Base-by-base conservation (phyloP, 106 monocot genomes). In the Narthecium ossifragum region DNA sequence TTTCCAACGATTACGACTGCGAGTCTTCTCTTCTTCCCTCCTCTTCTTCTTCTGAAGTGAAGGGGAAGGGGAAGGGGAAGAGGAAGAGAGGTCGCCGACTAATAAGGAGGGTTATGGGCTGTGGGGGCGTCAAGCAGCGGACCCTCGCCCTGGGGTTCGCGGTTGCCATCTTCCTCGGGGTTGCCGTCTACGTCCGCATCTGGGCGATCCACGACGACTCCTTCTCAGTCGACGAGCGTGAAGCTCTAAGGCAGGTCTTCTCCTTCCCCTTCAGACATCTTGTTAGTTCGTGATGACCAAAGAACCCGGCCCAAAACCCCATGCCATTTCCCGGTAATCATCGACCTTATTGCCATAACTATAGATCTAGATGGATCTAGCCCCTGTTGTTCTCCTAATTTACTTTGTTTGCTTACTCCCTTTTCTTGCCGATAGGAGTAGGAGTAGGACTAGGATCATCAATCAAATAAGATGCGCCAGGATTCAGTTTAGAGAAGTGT, bases 151-250 rank as follows among this genome's bases (percentile, higher is more conserved):
- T 82, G 14, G 78, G 74, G 14, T 82, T 86, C 46, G 58, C 41
- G 14, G 25, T 78, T 34, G 86, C 82, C 12, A 54, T 86, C 46
- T 40, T 82, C 31, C 31, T 86, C 9, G 86, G 86, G 24, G 47
- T 66, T 46, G 78, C 61, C 50, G 63, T 86, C 53, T 86, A 86
- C 57, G 40, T 86, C 57, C 78, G 86, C 31, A 49, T 82, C 28
- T 82, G 86, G 81, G 40, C 75, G 37, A 70, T 72, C n/a, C n/a
- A n/a, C 25, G 81, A 78, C 57, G 29, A 61, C 46, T 67, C 78
- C 20, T 80, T 73, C 61, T 47, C 80, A 36, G 54, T 51, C 26
- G 78, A 86, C 46, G 86, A 82, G 28, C 55, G 78, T 28, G 86
- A 86, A 47, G 61, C 41, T 39, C 81, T 86, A 47, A 74, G 86